Evolutionary conservation across 139 green algal genomes (phyloP).

Genomic region (Closterium sp.): DNA sequence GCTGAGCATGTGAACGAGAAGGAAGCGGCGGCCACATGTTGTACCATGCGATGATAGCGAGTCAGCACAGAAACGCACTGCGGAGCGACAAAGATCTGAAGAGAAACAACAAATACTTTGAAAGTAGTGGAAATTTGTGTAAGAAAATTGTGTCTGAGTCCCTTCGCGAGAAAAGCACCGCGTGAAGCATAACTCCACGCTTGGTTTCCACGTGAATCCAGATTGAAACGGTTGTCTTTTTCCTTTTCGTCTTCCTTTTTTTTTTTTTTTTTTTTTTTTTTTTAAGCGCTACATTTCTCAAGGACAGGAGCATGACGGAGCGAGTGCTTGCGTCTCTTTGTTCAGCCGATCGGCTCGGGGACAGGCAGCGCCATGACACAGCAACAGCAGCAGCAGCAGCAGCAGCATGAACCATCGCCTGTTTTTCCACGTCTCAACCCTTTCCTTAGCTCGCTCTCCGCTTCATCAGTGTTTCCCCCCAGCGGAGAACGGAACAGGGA

Average conservation of each 20-base stretch:
- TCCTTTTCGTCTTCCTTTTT: too few relatives aligned
- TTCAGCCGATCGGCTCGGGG: too few relatives aligned
- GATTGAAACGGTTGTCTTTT: not conserved
- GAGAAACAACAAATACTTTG: too few relatives aligned
- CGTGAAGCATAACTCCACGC: not conserved
- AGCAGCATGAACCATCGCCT: not conserved
- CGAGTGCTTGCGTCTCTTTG: not conserved
- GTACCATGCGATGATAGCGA: not conserved
- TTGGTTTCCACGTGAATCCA: too few relatives aligned
- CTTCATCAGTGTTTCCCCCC: not conserved
- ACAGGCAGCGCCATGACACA: too few relatives aligned
- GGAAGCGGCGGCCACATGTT: not conserved
- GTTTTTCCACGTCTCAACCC: too few relatives aligned
- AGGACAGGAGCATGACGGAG: not conserved
- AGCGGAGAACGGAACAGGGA: not conserved
- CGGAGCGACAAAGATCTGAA: not conserved
- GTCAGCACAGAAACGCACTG: not conserved
- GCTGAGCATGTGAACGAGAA: not conserved
- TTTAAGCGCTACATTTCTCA: not conserved
- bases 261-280: not conserved
- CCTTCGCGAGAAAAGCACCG: not conserved
- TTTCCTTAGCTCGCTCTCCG: not conserved
- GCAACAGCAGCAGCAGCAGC: too few relatives aligned
- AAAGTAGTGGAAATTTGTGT: not conserved
- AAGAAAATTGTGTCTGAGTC: not conserved